Evolutionary conservation across 75 land plant species (phyloP), one percentile per base, ranked within the genome.

Genomic region (Pinus albicaulis): DNA sequence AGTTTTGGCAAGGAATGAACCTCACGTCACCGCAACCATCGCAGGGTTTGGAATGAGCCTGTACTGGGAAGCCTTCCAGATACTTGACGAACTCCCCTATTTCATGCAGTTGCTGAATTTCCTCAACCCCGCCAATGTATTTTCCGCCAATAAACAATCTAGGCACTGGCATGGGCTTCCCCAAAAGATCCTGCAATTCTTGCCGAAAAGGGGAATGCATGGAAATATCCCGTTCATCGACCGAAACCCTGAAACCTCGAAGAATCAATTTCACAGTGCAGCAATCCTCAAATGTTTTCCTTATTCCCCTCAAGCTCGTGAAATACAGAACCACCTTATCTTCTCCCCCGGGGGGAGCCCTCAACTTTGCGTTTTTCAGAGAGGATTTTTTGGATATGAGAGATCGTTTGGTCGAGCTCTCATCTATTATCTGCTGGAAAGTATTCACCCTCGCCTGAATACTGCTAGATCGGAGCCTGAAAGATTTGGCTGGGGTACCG

Each of bases 101-200:
- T 80, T 92, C 94, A 78, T 90, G 74, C n/a, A 92, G 75, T 55
- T 80, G 74, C 72, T 75, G 65, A 53, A 92, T 82, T 55, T 92
- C 97, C 52, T 94, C 94, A 15, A 89, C 86, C 5, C 93, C 93
- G 26, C 93, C 93, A 36, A 91, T 62, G 74, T 84, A 89, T 65
- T 83, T 80, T 15, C 92, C 94, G 65, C 82, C 81, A 23, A 92
- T 76, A 75, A 92, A 92, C 12, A 92, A 76, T 76, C 81, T 73
- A 19, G 91, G 90, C 77, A 86, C 74, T 14, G 57, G 66, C 14
- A 78, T 53, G 5, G 75, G 73, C 72, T 75, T 72, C 19, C 80
- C 84, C 28, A 87, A 48, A 25, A 84, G 48, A 65, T 69, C 71
- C 68, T 83, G 76, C 44, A 92, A 72, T 80, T 92, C 94, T 38